phyloP scores from a whole-genome alignment of 208 protist genomes.

The Leishmania amazonensis region DNA sequence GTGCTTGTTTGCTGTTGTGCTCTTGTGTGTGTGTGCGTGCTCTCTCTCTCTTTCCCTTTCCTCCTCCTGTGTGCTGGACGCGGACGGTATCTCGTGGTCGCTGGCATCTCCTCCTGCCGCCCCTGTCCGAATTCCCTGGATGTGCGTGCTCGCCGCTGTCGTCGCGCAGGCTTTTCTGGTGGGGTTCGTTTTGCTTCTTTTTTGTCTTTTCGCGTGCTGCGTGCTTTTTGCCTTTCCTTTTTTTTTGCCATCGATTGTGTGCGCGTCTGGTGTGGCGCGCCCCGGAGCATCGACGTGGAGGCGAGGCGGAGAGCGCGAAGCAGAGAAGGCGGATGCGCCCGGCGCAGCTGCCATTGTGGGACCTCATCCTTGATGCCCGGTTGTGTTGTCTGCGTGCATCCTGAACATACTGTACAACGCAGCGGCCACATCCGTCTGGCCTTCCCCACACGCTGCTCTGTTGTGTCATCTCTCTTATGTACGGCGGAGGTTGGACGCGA shows the following conservation, averaged over 20 bases:
- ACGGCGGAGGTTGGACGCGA: not conserved
- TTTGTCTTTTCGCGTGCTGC: not conserved
- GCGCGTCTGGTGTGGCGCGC: not conserved
- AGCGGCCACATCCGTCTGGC: not conserved
- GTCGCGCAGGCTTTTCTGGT: not conserved
- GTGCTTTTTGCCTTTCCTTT: not conserved
- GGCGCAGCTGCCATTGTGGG: not conserved
- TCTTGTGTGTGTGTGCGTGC: not conserved
- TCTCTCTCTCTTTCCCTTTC: not conserved
- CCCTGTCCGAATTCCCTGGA: not conserved
- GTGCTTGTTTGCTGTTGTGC: not conserved
- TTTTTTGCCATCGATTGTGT: not conserved
- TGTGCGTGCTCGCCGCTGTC: not conserved
- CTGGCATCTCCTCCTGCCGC: not conserved
- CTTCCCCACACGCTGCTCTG: not conserved
- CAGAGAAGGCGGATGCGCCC: not conserved
- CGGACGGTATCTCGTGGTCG: not conserved
- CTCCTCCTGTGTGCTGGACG: not conserved
- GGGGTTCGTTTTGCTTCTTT: too few relatives aligned
- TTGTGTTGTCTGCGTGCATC: not conserved
- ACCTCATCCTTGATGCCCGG: not conserved
- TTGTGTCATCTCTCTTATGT: not conserved
- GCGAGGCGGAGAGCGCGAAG: not conserved
- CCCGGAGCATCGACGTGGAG: not conserved
- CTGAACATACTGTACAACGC: not conserved